phyloP scores from a whole-genome alignment of 371 early-diverging fungal genomes.

The Chytridiales sp. region DNA sequence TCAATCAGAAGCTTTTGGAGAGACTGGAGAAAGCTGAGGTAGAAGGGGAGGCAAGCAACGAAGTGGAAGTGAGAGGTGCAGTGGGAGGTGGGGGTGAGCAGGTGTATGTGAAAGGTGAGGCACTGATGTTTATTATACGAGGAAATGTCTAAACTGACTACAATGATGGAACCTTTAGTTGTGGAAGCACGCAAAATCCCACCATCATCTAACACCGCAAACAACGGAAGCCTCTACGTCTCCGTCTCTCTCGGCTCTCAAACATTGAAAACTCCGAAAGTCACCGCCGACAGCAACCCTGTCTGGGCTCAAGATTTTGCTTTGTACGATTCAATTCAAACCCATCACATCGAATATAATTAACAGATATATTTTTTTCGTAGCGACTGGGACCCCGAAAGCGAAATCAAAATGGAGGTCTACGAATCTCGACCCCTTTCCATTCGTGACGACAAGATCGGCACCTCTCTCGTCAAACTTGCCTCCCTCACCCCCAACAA shows the following conservation, averaged over 20 bases:
- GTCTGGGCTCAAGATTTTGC: slow-evolving; percentile 38
- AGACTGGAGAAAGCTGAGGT: slow-evolving; percentile 1
- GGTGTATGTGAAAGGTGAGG: slow-evolving; percentile 31
- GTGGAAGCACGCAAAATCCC: slow-evolving; percentile 37
- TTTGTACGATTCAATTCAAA: slow-evolving; percentile 19
- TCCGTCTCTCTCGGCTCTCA: slow-evolving; percentile 19
- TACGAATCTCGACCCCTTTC: too few species aligned
- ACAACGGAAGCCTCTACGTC: slow-evolving; percentile 25
- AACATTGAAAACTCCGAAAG: slow-evolving; percentile 16
- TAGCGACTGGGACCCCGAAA: slow-evolving; percentile 3
- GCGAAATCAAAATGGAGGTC: too few species aligned
- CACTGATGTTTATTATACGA: background rate
- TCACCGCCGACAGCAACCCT: slow-evolving; percentile 30
- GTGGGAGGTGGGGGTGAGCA: slow-evolving; percentile 17
- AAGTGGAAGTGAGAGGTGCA: background rate
- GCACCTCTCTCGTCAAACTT: slow-evolving; percentile 23
- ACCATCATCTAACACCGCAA: slow-evolving; percentile 4
- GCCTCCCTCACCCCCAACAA: slow-evolving; percentile 26
- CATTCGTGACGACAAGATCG: slow-evolving; percentile 23
- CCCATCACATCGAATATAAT: background rate
- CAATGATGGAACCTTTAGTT: slow-evolving; percentile 14
- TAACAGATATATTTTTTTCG: slow-evolving; percentile 1
- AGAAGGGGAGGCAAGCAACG: slow-evolving; percentile 8
- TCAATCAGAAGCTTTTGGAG: slow-evolving; percentile 34
- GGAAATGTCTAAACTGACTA: background rate